Evolutionary conservation across 768 basidiomycete genomes (phyloP).

Genomic region (Naematelia encephala): DNA sequence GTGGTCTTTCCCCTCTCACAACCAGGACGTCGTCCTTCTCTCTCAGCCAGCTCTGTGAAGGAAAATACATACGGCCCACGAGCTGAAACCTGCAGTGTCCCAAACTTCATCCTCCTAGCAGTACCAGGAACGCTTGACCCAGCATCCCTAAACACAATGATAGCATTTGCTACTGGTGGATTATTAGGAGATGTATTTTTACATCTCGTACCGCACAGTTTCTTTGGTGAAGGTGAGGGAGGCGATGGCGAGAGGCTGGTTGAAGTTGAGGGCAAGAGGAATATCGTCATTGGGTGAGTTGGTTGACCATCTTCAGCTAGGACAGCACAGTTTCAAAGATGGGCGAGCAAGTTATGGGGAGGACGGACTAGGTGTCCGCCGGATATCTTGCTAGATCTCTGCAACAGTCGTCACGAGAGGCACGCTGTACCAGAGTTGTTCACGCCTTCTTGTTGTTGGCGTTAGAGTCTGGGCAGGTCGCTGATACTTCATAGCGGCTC

Average conservation of each 20-base stretch:
- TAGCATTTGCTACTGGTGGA: slow-evolving; percentile 90
- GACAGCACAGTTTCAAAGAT: too few relatives aligned
- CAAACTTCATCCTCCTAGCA: slow-evolving; percentile 91
- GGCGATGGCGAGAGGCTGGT: slow-evolving; percentile 20
- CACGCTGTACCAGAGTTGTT: too few relatives aligned
- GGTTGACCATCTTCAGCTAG: too few relatives aligned
- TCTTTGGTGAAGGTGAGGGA: slow-evolving; percentile 78
- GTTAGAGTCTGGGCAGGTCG: neutral
- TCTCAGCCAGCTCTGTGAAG: neutral
- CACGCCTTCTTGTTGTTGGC: too few relatives aligned
- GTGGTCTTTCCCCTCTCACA: neutral
- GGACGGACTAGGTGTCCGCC: too few relatives aligned
- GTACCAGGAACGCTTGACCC: slow-evolving; percentile 83
- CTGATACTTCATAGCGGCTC: slow-evolving; percentile 50
- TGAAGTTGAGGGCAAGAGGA: slow-evolving; percentile 54
- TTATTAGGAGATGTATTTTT: slow-evolving; percentile 89
- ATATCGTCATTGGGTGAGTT: slow-evolving; percentile 81
- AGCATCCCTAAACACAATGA: slow-evolving; percentile 87
- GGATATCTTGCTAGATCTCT: too few relatives aligned
- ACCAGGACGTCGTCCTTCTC: neutral
- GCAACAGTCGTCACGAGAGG: too few relatives aligned
- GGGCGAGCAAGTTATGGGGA: too few relatives aligned
- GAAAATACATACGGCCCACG: neutral
- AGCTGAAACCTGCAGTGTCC: slow-evolving; percentile 57
- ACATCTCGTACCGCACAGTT: slow-evolving; percentile 85